Percentiles rank a stretch among this genome's conserved stretches.
phyloP scores from a whole-genome alignment of 805 yeast genomes.

The Saccharomycopsis guyanensis region DNA sequence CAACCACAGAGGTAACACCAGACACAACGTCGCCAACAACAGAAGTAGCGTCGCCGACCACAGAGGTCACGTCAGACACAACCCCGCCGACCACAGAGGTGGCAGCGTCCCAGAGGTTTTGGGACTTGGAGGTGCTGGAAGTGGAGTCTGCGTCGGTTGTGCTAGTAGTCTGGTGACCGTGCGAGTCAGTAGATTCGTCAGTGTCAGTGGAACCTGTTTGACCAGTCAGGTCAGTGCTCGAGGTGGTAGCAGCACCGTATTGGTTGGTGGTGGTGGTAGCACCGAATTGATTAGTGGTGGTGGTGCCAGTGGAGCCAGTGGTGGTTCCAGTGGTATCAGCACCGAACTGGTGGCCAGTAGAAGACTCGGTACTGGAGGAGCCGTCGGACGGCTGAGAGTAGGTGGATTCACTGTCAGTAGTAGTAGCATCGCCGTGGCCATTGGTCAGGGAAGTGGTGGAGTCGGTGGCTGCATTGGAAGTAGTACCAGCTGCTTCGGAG shows the following conservation, averaged over 20 bases:
- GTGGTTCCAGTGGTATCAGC: not conserved
- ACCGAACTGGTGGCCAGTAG: no score
- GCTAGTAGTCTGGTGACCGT: no score
- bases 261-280: not conserved
- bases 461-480: not conserved
- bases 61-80: no score
- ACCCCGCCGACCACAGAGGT: no score
- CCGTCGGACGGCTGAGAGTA: not conserved
- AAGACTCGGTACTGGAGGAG: no score
- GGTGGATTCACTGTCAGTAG: no score
- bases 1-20: no score
- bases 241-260: not conserved
- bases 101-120: no score
- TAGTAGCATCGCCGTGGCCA: slow-evolving; percentile 4
- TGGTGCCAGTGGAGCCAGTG: not conserved
- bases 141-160: not conserved
- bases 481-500: slow-evolving; percentile 1
- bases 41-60: no score
- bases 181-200: not conserved
- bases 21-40: no score
- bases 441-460: not conserved
- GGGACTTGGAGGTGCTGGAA: no score
- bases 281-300: not conserved
- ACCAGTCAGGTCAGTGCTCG: not conserved
- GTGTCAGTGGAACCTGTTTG: not conserved